Base-by-base conservation (phyloP, 106 monocot species). In the Acorus gramineus region DNA sequence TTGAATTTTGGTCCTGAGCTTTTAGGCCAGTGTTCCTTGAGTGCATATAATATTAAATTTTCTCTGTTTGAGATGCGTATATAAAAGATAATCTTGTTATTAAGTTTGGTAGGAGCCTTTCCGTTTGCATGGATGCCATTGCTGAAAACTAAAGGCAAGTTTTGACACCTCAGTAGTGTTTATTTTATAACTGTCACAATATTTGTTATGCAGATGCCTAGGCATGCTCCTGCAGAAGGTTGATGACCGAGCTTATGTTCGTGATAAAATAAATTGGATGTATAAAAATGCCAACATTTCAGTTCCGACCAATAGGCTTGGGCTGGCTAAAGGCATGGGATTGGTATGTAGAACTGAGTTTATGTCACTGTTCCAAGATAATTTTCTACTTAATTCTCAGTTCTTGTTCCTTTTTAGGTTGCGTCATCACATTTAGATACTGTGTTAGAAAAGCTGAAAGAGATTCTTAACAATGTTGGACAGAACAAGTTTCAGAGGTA, bases 281-380 rank as follows among this genome's bases (percentile, higher is more conserved):
- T 96, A 88, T 68, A 81, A 70, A 68, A 73, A 88, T 66, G 90
- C 91, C 55, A 74, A 85, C 64, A 87, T 91, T 63, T 87, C 82
- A 50, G 68, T 85, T 46, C 87, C 90, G 70, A 72, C 78, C 62
- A 98, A 98, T 77, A 82, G 91, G 74, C 81, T 98, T 71, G 91
- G 96, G 53, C 85, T 98, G 69, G 91, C 91, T 43, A 91, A 98
- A 74, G 96, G 91, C 69, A 98, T 98, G 73, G 91, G 96, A n/a
- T 83, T 98, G 91, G 96, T 96, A 88, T 67, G 89, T 72, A 76
- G 42, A 42, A 65, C 47, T 44, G 50, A 50, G 50, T 50, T 10
- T 57, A 11, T 62, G 4, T n/a, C 3, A 48, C 9, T 52, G 42
- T 28, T 11, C 2, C 43, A 47, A 28, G 3, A 45, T 72, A 9